These are phyloP conservation scores for Dendrocalamus latiflorus DNA, from an alignment of 202 grass and related monocot genomes.

Conservation along the genomic window DNA sequence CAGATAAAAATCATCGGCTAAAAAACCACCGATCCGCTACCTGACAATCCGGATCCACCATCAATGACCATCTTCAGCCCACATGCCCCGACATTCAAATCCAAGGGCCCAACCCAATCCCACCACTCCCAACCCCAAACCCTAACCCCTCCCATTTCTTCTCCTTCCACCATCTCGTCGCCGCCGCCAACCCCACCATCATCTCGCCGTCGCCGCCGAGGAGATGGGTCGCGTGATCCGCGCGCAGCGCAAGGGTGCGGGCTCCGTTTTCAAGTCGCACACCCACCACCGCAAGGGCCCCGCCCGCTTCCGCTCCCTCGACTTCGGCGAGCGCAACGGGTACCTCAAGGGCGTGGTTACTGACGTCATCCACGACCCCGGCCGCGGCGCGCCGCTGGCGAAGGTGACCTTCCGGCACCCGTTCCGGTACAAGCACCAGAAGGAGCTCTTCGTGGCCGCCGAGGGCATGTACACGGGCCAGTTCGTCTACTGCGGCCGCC, in stretches of 20 bases:
- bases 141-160: no score
- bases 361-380: constrained; percentile 73
- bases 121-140: no score
- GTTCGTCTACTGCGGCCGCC: constrained; percentile 73
- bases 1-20: no score
- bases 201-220: not conserved
- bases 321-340: constrained; percentile 77
- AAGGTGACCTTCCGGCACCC: constrained; percentile 75
- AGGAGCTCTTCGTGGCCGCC: constrained; percentile 51
- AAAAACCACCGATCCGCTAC: no score
- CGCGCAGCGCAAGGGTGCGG: constrained; percentile 71
- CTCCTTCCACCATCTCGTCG: no score
- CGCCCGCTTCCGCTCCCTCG: constrained; percentile 60
- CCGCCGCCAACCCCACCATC: no score
- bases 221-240: constrained; percentile 76
- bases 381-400: constrained; percentile 57
- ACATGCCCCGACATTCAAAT: no score
- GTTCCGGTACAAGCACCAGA: constrained; percentile 80
- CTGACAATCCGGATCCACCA: no score
- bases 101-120: no score
- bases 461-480: constrained; percentile 51
- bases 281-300: constrained; percentile 57
- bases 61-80: no score
- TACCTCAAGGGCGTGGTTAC: constrained; percentile 61
- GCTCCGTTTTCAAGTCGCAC: constrained; percentile 73